Percentiles rank a stretch among this genome's conserved stretches.
Evolutionary conservation across 257 asterid species (phyloP).

Genomic region (Thymus mandschuricus): DNA sequence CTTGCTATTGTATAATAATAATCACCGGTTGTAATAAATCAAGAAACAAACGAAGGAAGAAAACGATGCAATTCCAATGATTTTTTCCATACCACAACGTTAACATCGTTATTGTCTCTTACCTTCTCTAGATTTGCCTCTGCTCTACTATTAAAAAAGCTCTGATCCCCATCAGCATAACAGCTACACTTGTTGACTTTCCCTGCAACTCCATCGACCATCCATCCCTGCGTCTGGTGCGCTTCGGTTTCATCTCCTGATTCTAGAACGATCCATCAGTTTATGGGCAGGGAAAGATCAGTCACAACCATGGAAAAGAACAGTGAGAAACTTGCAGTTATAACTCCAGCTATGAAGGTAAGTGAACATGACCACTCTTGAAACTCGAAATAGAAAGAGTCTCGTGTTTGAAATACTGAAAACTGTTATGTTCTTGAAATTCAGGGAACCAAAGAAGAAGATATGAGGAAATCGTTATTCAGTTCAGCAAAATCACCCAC

Average conservation of each 20-base stretch:
- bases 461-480: constrained; percentile 48
- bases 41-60: constrained; percentile 20
- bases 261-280: constrained; percentile 23
- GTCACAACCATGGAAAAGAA: constrained; percentile 36
- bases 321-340: constrained; percentile 30
- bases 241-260: constrained; percentile 29
- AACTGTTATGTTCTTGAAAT: constrained; percentile 6
- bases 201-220: constrained; percentile 6
- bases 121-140: constrained; percentile 14
- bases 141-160: constrained; percentile 16
- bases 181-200: constrained; percentile 24
- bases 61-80: constrained; percentile 16
- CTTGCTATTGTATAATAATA: constrained; percentile 2
- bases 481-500: constrained; percentile 42
- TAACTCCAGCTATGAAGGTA: constrained; percentile 43
- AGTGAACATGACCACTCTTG: constrained; percentile 18
- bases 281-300: constrained; percentile 37
- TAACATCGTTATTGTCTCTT: constrained; percentile 29
- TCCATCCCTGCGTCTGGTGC: not conserved
- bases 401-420: constrained; percentile 1
- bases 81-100: not conserved
- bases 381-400: not conserved
- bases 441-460: constrained; percentile 56
- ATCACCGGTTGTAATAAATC: constrained; percentile 4
- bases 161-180: constrained; percentile 31